Evolutionary conservation across 2,329 filamentous ascomycete species (phyloP).

Genomic region (Ceratocystis diversiconidia): DNA sequence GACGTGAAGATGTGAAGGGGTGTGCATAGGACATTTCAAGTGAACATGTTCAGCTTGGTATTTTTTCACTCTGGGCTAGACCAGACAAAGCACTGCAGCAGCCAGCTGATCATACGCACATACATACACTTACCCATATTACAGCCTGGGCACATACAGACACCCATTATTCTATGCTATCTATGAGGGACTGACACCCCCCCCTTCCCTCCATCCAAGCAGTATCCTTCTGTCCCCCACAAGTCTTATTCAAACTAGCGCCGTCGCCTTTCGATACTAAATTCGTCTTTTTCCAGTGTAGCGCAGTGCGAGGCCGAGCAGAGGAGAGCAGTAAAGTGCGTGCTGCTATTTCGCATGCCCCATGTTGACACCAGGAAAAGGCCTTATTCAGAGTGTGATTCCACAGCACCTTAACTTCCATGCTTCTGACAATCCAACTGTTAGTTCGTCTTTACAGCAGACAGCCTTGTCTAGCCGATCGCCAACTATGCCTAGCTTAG

Average conservation of each 20-base stretch:
- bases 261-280: no score
- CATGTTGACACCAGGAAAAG: not conserved
- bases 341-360: not conserved
- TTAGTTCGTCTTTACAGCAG: not conserved
- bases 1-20: not conserved
- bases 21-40: not conserved
- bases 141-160: not conserved
- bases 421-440: not conserved
- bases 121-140: not conserved
- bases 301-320: no score
- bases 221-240: no score
- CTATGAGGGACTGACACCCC: no score
- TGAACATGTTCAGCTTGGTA: constrained; percentile 1
- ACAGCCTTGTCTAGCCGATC: not conserved
- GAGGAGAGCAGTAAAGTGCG: no score
- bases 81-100: not conserved
- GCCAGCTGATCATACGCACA: not conserved
- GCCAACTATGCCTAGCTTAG: not conserved
- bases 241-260: no score
- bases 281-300: no score
- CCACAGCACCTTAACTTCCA: not conserved
- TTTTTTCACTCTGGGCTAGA: not conserved
- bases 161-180: not conserved
- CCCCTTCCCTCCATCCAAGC: no score
- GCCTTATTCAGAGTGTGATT: not conserved